These are phyloP conservation scores for Fusarium euwallaceae DNA, from an alignment of 2,329 filamentous ascomycete genomes.

Conservation along the genomic window DNA sequence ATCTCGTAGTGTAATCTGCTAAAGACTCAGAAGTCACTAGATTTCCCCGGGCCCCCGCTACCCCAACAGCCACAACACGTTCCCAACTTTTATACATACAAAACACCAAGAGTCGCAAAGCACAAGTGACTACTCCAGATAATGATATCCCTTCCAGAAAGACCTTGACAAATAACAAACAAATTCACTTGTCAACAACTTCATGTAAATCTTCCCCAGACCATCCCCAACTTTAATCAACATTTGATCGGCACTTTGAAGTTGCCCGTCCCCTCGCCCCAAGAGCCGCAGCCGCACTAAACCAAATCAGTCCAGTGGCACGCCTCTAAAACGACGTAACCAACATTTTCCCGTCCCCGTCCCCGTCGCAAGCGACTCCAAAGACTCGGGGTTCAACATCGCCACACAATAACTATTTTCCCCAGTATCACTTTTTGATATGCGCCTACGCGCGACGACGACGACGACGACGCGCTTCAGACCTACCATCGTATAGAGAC, in stretches of 20 bases:
- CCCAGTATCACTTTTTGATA: background rate
- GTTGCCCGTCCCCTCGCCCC: background rate
- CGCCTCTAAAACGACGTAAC: constrained; percentile 32
- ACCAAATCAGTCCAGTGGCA: constrained; percentile 24
- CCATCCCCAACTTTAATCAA: background rate
- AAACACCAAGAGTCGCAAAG: background rate
- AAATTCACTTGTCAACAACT: background rate
- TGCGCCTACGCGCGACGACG: constrained; percentile 32
- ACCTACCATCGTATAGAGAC: background rate
- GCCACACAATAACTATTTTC: background rate
- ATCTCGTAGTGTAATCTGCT: background rate
- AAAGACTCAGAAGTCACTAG: background rate
- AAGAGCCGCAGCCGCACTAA: constrained; percentile 31
- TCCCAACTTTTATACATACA: background rate
- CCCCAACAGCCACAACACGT: background rate
- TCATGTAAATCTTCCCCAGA: background rate
- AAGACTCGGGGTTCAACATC: constrained; percentile 1
- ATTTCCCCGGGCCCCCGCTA: background rate
- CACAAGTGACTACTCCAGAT: background rate
- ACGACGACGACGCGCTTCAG: background rate
- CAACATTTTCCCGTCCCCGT: constrained; percentile 13
- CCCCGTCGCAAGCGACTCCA: constrained; percentile 1
- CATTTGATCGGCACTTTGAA: background rate
- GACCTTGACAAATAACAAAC: background rate
- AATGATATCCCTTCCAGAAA: background rate